Percentiles rank a stretch among this genome's conserved stretches.
Evolutionary conservation across 305 asterid species (phyloP).

Genomic region (Rubia tinctorum): DNA sequence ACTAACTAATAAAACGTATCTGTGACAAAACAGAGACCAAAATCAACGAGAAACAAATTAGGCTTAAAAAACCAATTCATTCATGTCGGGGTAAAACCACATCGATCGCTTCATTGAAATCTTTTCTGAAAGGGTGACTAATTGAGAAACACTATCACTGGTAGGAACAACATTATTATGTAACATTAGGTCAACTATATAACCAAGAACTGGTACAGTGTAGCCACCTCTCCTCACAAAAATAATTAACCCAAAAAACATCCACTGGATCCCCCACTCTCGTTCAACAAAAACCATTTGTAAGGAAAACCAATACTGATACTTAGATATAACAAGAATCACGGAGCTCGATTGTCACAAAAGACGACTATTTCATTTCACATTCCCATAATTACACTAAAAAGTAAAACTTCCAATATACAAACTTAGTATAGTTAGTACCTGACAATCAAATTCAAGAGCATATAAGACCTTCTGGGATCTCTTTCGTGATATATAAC

Average conservation of each 20-base stretch:
- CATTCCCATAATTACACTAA: background rate
- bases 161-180: too few species aligned
- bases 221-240: background rate
- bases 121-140: too few species aligned
- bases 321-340: background rate
- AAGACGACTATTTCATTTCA: background rate
- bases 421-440: background rate
- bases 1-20: too few species aligned
- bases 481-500: background rate
- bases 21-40: too few species aligned
- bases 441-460: background rate
- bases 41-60: too few species aligned
- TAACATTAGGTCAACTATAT: background rate
- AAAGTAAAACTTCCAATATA: background rate
- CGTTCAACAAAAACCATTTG: background rate
- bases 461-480: background rate
- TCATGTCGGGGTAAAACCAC: too few species aligned
- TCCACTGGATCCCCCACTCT: background rate
- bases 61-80: too few species aligned
- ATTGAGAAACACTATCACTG: too few species aligned
- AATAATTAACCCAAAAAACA: background rate
- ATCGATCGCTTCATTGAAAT: too few species aligned
- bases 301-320: background rate
- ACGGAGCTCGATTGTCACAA: background rate
- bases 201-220: background rate